A percentile compares a stretch with the other conserved stretches of the same genome.
phyloP scores from a whole-genome alignment of 2,329 filamentous ascomycete genomes.

The Arthrobotrys entomopaga region DNA sequence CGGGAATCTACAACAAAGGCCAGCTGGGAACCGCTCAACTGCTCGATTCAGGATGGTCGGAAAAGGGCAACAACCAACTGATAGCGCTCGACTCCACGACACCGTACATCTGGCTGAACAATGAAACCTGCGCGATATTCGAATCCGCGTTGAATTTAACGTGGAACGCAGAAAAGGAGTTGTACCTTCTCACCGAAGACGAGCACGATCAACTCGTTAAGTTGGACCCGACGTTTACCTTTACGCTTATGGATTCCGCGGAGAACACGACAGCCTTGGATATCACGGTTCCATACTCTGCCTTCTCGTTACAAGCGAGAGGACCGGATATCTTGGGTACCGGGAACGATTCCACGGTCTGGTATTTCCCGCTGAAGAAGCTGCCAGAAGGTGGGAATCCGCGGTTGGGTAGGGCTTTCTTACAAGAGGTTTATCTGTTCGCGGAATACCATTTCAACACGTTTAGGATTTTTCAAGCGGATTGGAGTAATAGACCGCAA shows the following conservation, averaged over 20 bases:
- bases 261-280: conserved; percentile 20
- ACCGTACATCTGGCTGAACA: conserved; percentile 45
- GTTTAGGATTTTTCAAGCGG: conserved; percentile 34
- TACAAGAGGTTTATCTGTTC: conserved; percentile 51
- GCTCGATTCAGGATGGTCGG: conserved; percentile 24
- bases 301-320: conserved; percentile 43
- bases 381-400: conserved; percentile 30
- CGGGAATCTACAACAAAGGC: conserved; percentile 37
- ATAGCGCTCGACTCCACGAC: conserved; percentile 47
- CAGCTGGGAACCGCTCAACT: conserved; percentile 36
- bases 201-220: conserved; percentile 31
- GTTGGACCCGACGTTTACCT: conserved; percentile 34
- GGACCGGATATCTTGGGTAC: conserved; percentile 27
- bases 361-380: conserved; percentile 47
- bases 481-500: conserved; percentile 19
- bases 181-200: conserved; percentile 39
- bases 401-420: conserved; percentile 35
- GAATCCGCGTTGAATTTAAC: conserved; percentile 37
- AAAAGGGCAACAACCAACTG: conserved; percentile 4
- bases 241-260: conserved; percentile 31
- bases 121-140: conserved; percentile 35
- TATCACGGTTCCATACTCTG: conserved; percentile 35
- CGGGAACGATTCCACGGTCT: conserved; percentile 21
- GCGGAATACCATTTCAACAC: conserved; percentile 45
- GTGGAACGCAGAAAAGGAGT: conserved; percentile 17